These are phyloP conservation scores for Salvia miltiorrhiza DNA, from an alignment of 257 asterid species.

Conservation along the genomic window DNA sequence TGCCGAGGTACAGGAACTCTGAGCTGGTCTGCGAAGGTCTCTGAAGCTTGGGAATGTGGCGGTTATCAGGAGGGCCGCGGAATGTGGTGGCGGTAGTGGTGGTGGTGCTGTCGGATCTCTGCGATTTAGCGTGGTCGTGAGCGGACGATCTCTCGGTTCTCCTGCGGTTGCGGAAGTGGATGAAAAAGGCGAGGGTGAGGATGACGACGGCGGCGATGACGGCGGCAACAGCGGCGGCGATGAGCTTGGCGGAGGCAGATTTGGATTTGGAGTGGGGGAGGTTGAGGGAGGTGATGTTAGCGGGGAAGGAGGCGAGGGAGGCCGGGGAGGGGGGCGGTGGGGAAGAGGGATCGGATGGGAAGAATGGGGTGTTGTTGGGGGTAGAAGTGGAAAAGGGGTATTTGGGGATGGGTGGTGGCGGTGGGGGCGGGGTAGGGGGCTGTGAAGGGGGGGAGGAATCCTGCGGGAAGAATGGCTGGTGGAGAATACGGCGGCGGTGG, in stretches of 20 bases:
- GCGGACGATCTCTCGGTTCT: slow-evolving; percentile 19
- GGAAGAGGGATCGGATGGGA: slow-evolving; percentile 49
- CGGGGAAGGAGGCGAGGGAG: slow-evolving; percentile 68
- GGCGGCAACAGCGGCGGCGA: slow-evolving; percentile 57
- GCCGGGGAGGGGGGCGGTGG: slow-evolving; percentile 66
- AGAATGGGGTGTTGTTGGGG: slow-evolving; percentile 46
- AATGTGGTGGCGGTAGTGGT: slow-evolving; percentile 13
- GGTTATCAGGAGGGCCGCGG: slow-evolving; percentile 24
- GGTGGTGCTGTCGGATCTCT: slow-evolving; percentile 58
- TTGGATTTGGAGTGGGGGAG: slow-evolving; percentile 62
- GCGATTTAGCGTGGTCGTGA: slow-evolving; percentile 38
- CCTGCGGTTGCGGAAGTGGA: slow-evolving; percentile 53
- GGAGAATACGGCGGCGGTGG: slow-evolving; percentile 66
- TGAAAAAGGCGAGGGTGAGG: slow-evolving; percentile 49
- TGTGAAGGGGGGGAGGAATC: slow-evolving; percentile 41
- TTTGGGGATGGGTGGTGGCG: slow-evolving; percentile 38
- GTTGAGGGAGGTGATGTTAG: slow-evolving; percentile 52
- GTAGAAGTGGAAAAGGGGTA: slow-evolving; percentile 49
- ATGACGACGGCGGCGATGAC: slow-evolving; percentile 56
- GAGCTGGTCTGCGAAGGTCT: slow-evolving; percentile 88
- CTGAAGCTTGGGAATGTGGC: slow-evolving; percentile 61
- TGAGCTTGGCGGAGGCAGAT: slow-evolving; percentile 54
- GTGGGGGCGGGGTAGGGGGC: slow-evolving; percentile 39
- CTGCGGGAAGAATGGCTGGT: slow-evolving; percentile 57
- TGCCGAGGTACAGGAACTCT: slow-evolving; percentile 86